These are phyloP conservation scores for Baeospora myosura DNA, from an alignment of 1,284 basidiomycete species.

Conservation along the genomic window DNA sequence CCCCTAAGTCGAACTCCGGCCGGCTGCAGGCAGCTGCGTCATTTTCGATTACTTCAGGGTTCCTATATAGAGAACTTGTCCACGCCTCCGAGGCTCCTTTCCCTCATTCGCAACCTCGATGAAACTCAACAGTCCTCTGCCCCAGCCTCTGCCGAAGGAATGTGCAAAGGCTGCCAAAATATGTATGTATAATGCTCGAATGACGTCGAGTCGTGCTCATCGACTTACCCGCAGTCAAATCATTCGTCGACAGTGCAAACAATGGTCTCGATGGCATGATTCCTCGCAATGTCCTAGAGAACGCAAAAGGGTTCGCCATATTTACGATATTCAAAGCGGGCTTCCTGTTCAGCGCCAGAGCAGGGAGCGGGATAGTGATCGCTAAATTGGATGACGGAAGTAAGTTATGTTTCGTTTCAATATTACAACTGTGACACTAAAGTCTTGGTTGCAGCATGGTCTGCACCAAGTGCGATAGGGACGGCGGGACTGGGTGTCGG, in stretches of 20 bases:
- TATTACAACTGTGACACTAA: slow-evolving; percentile 3
- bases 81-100: background rate
- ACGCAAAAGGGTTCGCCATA: slow-evolving; percentile 81
- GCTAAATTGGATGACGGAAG: slow-evolving; percentile 79
- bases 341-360: slow-evolving; percentile 72
- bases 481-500: slow-evolving; percentile 85
- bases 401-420: slow-evolving; percentile 32
- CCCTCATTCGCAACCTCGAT: slow-evolving; percentile 25
- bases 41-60: no score
- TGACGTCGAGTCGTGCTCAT: slow-evolving; percentile 5
- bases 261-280: slow-evolving; percentile 72
- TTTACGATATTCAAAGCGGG: slow-evolving; percentile 78
- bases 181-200: slow-evolving; percentile 35
- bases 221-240: slow-evolving; percentile 43
- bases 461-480: slow-evolving; percentile 90
- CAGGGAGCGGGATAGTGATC: slow-evolving; percentile 89
- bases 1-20: no score
- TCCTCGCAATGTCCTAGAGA: slow-evolving; percentile 58
- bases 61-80: no score
- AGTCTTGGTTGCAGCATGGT: slow-evolving; percentile 63
- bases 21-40: no score
- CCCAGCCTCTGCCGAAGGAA: slow-evolving; percentile 67
- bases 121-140: slow-evolving; percentile 63
- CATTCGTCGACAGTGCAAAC: slow-evolving; percentile 65
- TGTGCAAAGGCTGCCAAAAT: slow-evolving; percentile 71